Conservation (phyloP, 371 early-diverging fungal genomes). For the Haplosporangium sp. region DNA sequence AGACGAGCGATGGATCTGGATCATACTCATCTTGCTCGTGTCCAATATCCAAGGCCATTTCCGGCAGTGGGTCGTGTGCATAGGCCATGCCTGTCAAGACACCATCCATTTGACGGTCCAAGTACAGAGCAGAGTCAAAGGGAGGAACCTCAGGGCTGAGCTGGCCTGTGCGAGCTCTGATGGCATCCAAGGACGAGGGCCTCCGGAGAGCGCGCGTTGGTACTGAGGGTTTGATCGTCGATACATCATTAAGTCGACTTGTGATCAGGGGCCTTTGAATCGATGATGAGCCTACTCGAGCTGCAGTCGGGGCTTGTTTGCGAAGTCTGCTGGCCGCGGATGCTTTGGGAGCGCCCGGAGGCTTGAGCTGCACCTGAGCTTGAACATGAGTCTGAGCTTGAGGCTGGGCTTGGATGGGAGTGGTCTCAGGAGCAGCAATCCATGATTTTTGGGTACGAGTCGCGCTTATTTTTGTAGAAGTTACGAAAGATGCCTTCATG, state of each 20-base stretch:
- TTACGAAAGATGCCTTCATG: not conserved
- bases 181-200: too few relatives aligned
- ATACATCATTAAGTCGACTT: too few relatives aligned
- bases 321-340: conserved; percentile 10
- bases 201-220: too few relatives aligned
- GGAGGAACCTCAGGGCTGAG: conserved; percentile 29
- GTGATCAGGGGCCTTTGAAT: not conserved
- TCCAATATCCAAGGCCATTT: conserved; percentile 17
- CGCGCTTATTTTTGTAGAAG: too few relatives aligned
- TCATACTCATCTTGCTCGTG: conserved; percentile 7
- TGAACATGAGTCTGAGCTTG: not conserved
- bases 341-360: conserved; percentile 19
- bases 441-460: not conserved
- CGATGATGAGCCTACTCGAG: not conserved
- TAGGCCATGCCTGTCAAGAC: not conserved
- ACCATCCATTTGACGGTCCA: conserved; percentile 15
- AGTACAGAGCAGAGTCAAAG: conserved; percentile 7
- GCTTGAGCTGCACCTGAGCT: not conserved
- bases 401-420: conserved; percentile 2
- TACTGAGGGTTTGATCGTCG: too few relatives aligned
- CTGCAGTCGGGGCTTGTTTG: not conserved
- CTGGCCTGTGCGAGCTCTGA: not conserved
- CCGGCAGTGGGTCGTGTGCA: not conserved
- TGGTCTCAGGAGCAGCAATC: not conserved
- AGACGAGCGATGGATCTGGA: conserved; percentile 54